A percentile compares a stretch with the other conserved stretches of the same genome.
Evolutionary conservation across 495 filamentous ascomycete genomes (phyloP).

Genomic region (Recurvomyces mirabilis): DNA sequence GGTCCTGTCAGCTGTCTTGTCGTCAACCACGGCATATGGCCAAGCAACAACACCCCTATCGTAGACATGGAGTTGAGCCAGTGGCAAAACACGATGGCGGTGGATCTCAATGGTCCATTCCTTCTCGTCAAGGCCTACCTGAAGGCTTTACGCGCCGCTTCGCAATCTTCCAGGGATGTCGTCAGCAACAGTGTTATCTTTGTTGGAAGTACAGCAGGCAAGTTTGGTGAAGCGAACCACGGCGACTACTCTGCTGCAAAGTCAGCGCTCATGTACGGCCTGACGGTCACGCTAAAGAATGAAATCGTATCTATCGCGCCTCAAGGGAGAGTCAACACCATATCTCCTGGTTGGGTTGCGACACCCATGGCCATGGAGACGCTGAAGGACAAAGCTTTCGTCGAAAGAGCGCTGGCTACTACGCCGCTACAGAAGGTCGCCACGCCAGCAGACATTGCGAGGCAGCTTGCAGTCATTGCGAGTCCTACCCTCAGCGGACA

Average conservation of each 20-base stretch:
- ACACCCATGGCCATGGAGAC: slow-evolving; percentile 19
- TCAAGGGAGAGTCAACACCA: slow-evolving; percentile 13
- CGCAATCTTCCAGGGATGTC: not conserved
- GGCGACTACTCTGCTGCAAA: slow-evolving; percentile 20
- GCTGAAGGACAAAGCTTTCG: slow-evolving; percentile 16
- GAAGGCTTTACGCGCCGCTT: not conserved
- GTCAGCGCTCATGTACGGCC: slow-evolving; percentile 20
- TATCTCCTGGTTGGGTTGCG: slow-evolving; percentile 19
- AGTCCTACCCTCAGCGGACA: slow-evolving; percentile 19
- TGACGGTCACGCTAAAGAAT: slow-evolving; percentile 19
- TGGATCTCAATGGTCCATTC: slow-evolving; percentile 19
- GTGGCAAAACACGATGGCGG: slow-evolving; percentile 18
- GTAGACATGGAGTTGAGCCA: slow-evolving; percentile 16
- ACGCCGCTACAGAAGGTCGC: slow-evolving; percentile 22
- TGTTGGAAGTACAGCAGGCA: slow-evolving; percentile 20
- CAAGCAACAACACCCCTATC: slow-evolving; percentile 8
- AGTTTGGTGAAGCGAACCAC: slow-evolving; percentile 19
- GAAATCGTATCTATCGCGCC: slow-evolving; percentile 19
- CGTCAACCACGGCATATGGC: slow-evolving; percentile 20
- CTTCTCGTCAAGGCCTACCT: slow-evolving; percentile 14
- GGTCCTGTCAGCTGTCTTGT: slow-evolving; percentile 14
- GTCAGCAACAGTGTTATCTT: slow-evolving; percentile 19
- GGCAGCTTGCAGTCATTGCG: slow-evolving; percentile 20
- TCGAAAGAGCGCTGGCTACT: slow-evolving; percentile 16
- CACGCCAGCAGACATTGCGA: slow-evolving; percentile 14